A percentile compares a stretch with the other conserved stretches of the same genome.
Evolutionary conservation across 1,284 basidiomycete genomes (phyloP).

Genomic region (Rhodotorula mucilaginosa): DNA sequence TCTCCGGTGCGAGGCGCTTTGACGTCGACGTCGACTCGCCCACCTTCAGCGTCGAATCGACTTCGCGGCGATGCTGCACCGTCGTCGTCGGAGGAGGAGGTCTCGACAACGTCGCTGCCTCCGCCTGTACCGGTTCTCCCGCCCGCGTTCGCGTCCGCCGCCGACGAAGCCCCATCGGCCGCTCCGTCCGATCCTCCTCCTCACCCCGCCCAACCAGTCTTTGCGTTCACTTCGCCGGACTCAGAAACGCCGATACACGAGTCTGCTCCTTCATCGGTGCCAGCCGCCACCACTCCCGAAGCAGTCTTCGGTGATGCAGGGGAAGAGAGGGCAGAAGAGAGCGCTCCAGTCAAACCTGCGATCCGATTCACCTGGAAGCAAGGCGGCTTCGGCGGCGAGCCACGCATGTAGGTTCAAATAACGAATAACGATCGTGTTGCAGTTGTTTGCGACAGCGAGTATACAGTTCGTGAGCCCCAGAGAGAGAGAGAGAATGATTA

Average conservation of each 20-base stretch:
- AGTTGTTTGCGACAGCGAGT: too few relatives aligned
- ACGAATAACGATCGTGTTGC: neutral
- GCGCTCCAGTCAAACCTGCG: neutral
- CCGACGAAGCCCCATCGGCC: neutral
- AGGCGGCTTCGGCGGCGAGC: constrained; percentile 24
- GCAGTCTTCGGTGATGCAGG: neutral
- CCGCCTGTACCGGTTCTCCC: neutral
- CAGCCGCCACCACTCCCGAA: neutral
- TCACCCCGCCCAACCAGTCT: too few relatives aligned
- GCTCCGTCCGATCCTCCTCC: neutral
- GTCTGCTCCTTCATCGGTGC: too few relatives aligned
- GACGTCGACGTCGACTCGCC: neutral
- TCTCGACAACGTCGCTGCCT: neutral
- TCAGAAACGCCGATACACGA: neutral
- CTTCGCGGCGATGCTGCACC: neutral
- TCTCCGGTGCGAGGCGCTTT: neutral
- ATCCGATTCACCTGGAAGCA: constrained; percentile 35
- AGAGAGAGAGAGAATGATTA: too few relatives aligned
- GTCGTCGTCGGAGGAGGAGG: neutral
- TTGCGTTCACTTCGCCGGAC: neutral
- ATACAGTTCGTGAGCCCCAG: too few relatives aligned
- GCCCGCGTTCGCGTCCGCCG: neutral
- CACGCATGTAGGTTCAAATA: constrained; percentile 4
- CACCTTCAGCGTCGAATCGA: neutral
- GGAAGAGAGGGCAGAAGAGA: neutral